Conservation (phyloP, 139 green algal species). For the Gonium pectorale region DNA sequence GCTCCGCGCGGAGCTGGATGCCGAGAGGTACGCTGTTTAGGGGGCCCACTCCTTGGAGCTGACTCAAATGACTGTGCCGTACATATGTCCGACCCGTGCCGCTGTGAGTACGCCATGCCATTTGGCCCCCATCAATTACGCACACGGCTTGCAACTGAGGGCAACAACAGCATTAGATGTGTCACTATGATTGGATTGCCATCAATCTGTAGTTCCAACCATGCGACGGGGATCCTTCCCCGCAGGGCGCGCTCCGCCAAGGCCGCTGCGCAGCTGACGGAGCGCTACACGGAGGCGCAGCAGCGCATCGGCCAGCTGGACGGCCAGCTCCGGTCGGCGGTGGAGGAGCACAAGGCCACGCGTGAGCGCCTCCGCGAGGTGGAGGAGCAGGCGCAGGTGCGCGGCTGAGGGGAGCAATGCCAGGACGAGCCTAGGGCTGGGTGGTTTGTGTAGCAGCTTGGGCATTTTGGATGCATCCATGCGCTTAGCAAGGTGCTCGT, state of each 20-base stretch:
- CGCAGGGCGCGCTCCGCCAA: slow-evolving; percentile 17
- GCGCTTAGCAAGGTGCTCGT: not conserved
- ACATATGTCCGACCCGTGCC: no score
- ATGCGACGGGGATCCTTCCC: no score
- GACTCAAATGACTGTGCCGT: no score
- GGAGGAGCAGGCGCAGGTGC: slow-evolving; percentile 4
- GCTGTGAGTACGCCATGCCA: no score
- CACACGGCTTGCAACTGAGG: no score
- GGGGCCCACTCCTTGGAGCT: no score
- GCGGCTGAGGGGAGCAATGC: no score
- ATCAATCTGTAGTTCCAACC: no score
- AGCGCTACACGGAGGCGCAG: slow-evolving; percentile 38
- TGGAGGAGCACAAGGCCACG: not conserved
- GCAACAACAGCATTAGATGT: no score
- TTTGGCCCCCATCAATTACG: no score
- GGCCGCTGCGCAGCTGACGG: not conserved
- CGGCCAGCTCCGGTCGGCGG: not conserved
- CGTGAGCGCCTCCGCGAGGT: not conserved
- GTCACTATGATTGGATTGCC: no score
- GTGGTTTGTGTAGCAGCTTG: not conserved
- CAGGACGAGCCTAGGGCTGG: no score
- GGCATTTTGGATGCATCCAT: not conserved
- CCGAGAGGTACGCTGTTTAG: not conserved
- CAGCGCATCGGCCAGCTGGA: slow-evolving; percentile 26
- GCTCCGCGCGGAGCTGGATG: slow-evolving; percentile 3